phyloP scores from a whole-genome alignment of 805 yeast genomes.

The Priceomyces fermenticarens region DNA sequence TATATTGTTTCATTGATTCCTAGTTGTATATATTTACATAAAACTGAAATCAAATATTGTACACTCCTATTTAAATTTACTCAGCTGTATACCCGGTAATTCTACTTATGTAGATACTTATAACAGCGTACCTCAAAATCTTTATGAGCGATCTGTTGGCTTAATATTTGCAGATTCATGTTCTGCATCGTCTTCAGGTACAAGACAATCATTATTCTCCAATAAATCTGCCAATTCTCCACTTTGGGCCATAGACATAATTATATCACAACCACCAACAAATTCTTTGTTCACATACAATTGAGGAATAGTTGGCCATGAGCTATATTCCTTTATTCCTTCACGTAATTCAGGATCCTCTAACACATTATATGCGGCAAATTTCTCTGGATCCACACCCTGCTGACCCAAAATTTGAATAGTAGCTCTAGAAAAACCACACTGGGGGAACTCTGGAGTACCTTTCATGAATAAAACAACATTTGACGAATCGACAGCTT shows the following conservation, averaged over 20 bases:
- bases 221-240: conserved; percentile 90
- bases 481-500: conserved; percentile 84
- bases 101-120: neutral
- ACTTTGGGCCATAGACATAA: conserved; percentile 81
- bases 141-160: conserved; percentile 31
- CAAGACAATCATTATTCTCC: conserved; percentile 73
- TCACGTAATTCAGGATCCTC: conserved; percentile 93
- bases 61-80: too few species aligned
- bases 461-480: conserved; percentile 98
- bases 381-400: conserved; percentile 94
- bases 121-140: neutral
- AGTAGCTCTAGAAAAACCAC: conserved; percentile 96
- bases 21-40: too few species aligned
- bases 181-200: conserved; percentile 69
- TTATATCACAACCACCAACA: conserved; percentile 95
- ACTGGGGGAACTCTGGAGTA: conserved; percentile 95
- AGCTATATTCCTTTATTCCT: conserved; percentile 91
- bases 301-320: conserved; percentile 99
- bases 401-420: conserved; percentile 91
- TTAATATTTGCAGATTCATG: conserved; percentile 28
- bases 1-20: too few species aligned
- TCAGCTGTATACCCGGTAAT: neutral
- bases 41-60: too few species aligned
- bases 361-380: conserved; percentile 94
- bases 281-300: conserved; percentile 87